A percentile compares a stretch with the other conserved stretches of the same genome.
These are phyloP conservation scores for Aspergillus texensis DNA, from an alignment of 2,329 filamentous ascomycete genomes.

Conservation along the genomic window DNA sequence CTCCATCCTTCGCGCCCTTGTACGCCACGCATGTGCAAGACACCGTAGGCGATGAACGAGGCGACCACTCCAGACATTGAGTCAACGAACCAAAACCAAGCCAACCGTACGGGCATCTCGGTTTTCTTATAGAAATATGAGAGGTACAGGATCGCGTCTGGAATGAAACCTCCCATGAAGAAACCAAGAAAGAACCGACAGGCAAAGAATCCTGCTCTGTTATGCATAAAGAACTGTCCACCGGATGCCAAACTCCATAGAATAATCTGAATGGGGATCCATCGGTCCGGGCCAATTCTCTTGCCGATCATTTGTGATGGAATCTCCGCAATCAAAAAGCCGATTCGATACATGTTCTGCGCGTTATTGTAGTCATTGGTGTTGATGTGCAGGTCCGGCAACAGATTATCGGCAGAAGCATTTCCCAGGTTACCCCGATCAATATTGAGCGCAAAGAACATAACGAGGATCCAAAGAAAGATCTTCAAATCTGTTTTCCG, in stretches of 20 bases:
- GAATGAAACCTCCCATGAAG: constrained; percentile 40
- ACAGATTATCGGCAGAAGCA: background rate
- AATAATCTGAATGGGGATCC: constrained; percentile 11
- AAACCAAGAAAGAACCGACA: constrained; percentile 8
- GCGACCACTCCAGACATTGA: constrained; percentile 36
- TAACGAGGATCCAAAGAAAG: constrained; percentile 48
- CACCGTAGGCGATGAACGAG: constrained; percentile 38
- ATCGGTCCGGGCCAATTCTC: constrained; percentile 12
- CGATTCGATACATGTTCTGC: constrained; percentile 12
- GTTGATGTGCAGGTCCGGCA: background rate
- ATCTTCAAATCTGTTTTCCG: constrained; percentile 38
- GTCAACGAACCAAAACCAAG: constrained; percentile 42
- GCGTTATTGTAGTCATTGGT: constrained; percentile 24
- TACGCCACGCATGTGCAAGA: constrained; percentile 45
- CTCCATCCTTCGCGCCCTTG: constrained; percentile 47
- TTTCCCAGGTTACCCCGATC: constrained; percentile 27
- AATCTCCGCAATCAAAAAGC: constrained; percentile 13
- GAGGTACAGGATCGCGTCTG: constrained; percentile 40
- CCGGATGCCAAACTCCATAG: constrained; percentile 23
- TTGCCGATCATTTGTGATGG: constrained; percentile 13
- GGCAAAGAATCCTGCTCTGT: constrained; percentile 7
- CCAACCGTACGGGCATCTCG: constrained; percentile 39
- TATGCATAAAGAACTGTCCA: constrained; percentile 43
- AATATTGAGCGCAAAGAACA: constrained; percentile 43
- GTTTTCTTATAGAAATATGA: constrained; percentile 44